Conservation (phyloP, 208 protist species). For the Leishmania mexicana region DNA sequence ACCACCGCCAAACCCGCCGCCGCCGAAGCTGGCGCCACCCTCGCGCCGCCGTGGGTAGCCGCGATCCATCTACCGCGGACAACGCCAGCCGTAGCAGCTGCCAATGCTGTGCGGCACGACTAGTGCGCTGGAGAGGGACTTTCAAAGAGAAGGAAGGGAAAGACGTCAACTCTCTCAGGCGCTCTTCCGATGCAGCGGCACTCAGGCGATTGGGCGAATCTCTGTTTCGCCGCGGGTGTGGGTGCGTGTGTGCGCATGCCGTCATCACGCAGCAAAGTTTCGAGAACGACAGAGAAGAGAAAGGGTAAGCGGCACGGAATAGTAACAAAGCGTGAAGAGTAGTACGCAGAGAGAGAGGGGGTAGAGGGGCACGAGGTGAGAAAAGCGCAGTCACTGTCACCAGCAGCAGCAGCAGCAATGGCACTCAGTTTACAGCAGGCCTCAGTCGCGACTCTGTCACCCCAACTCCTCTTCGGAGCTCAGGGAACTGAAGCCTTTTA, state of each 20-base stretch:
- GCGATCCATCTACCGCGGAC: constrained; percentile 14
- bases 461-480: background rate
- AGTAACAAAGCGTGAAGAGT: background rate
- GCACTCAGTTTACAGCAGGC: background rate
- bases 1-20: background rate
- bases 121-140: background rate
- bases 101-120: background rate
- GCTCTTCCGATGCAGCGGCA: background rate
- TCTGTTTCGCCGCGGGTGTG: background rate
- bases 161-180: background rate
- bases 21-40: constrained; percentile 8
- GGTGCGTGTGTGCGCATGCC: background rate
- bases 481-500: background rate
- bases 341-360: background rate
- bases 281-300: background rate
- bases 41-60: constrained; percentile 17
- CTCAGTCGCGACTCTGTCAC: background rate
- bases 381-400: background rate
- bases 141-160: background rate
- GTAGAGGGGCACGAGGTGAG: background rate
- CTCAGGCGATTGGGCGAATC: background rate
- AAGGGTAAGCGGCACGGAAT: background rate
- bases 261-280: background rate
- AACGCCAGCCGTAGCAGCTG: background rate
- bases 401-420: background rate